Base-by-base conservation (phyloP, 345 rosid genomes). In the Passiflora organensis region DNA sequence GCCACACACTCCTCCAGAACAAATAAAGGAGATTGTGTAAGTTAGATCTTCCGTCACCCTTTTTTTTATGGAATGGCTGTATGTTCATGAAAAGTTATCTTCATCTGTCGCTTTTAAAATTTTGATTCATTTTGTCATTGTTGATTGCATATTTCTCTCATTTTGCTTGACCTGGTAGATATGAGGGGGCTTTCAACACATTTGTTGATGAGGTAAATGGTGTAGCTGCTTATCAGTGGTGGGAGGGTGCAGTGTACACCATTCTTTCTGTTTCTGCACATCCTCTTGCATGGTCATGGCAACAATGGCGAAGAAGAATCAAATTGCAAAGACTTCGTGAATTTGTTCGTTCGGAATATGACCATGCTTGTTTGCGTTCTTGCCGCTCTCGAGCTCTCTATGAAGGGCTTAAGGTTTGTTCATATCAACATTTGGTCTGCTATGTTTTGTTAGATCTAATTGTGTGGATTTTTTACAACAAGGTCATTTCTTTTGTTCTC, bases 231-330 rank as follows among this genome's bases (percentile, higher is more conserved):
- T 94, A 94, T 75, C 97, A 87, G 53, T 94, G 99, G 99, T 94
- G 99, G 99, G 99, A 94, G 76, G 99, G 99, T 69, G 88, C 99
- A 52, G 68, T 83, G 25, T 74, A 81, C 72, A 85, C 80, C 73
- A 87, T 94, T 71, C 88, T 94, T 59, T 86, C 81, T 51, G 64
- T 85, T 66, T 76, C 85, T 69, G 83, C 77, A 13, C 87, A 83
- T 78, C 99, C 97, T 14, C 77, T 89, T 66, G 95, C 96, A 34
- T 89, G 95, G 93, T 94, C 99, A 56, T 94, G 99, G 99, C 96
- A 85, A 75, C 99, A 94, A 60, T 87, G 95, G 95, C 82, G 97
- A 50, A 82, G 83, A 45, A 82, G 84, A 69, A 62, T 86, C 65
- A 87, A 83, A 62, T 70, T 94, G 73, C 99, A 94, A 68, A 83